phyloP scores from a whole-genome alignment of 208 protist species.

The Phytomonas serpens region DNA sequence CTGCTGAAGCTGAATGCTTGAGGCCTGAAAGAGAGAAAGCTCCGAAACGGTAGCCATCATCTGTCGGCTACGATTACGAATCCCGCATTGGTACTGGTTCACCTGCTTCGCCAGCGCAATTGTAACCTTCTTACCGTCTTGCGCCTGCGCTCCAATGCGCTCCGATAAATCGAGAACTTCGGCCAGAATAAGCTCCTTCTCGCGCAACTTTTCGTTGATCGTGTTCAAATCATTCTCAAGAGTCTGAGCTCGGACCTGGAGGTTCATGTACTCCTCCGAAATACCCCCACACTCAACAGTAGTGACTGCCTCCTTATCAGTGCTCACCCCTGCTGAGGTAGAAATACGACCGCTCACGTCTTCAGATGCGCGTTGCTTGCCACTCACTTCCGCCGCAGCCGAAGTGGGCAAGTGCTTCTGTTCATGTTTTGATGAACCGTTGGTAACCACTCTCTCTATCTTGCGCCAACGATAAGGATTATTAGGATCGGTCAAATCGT shows the following conservation, averaged over 20 bases:
- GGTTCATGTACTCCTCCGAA: slow-evolving; percentile 72
- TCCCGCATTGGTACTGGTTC: slow-evolving; percentile 86
- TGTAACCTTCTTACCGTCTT: slow-evolving; percentile 84
- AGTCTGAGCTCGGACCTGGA: slow-evolving; percentile 83
- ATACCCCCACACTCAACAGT: slow-evolving; percentile 23
- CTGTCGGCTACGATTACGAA: slow-evolving; percentile 82
- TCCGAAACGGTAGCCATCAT: slow-evolving; percentile 96
- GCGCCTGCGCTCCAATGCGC: slow-evolving; percentile 76
- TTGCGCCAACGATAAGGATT: slow-evolving; percentile 76
- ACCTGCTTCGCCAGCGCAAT: slow-evolving; percentile 90
- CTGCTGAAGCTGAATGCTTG: slow-evolving; percentile 87
- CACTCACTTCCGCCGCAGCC: background rate
- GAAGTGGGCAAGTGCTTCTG: background rate
- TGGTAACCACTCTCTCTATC: slow-evolving; percentile 20
- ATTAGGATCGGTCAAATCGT: slow-evolving; percentile 76
- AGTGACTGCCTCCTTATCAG: background rate
- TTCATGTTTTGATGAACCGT: slow-evolving; percentile 1
- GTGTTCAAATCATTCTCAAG: slow-evolving; percentile 87
- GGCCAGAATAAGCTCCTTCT: slow-evolving; percentile 95
- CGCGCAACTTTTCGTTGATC: slow-evolving; percentile 92
- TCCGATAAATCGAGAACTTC: slow-evolving; percentile 91
- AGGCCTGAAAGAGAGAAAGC: slow-evolving; percentile 93
- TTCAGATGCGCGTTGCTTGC: background rate
- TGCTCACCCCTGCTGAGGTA: background rate
- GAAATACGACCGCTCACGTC: background rate